A percentile compares a stretch with the other conserved stretches of the same genome.
phyloP scores from a whole-genome alignment of 441 rosid genomes.

The Melastoma candidum region DNA sequence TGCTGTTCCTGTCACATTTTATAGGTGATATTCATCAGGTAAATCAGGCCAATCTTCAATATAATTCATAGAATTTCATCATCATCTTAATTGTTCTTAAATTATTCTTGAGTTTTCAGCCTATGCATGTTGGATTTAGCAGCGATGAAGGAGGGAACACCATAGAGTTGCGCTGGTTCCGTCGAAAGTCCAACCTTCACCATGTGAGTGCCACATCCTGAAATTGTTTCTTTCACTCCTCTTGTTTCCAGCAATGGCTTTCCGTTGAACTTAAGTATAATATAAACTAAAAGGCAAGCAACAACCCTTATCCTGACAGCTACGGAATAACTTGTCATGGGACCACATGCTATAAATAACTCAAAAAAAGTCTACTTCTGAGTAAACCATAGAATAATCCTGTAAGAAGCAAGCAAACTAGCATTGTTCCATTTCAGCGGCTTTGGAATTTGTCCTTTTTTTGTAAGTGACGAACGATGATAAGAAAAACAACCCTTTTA shows the following conservation, averaged over 20 bases:
- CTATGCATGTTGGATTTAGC: constrained; percentile 83
- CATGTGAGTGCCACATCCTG: constrained; percentile 38
- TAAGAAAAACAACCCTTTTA: neutral
- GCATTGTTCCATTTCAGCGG: too few species aligned
- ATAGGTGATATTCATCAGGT: constrained; percentile 97
- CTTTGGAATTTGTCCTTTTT: too few species aligned
- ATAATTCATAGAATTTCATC: neutral
- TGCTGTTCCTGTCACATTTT: constrained; percentile 83
- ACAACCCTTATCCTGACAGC: too few species aligned
- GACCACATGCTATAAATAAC: too few species aligned
- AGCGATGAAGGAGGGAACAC: constrained; percentile 86
- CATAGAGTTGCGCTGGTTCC: constrained; percentile 70
- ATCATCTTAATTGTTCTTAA: constrained; percentile 1
- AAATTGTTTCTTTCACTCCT: neutral
- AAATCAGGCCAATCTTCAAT: neutral
- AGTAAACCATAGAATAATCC: too few species aligned
- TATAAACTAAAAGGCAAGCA: too few species aligned
- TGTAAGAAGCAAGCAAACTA: too few species aligned
- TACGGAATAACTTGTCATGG: too few species aligned
- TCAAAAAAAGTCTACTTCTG: too few species aligned
- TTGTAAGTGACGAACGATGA: neutral
- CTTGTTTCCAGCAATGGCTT: neutral
- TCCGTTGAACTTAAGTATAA: neutral
- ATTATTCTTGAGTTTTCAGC: constrained; percentile 27
- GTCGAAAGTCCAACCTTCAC: constrained; percentile 83